A percentile compares a stretch with the other conserved stretches of the same genome.
Evolutionary conservation across 2,329 filamentous ascomycete genomes (phyloP).

Genomic region (Ophiostoma triangulosporum): DNA sequence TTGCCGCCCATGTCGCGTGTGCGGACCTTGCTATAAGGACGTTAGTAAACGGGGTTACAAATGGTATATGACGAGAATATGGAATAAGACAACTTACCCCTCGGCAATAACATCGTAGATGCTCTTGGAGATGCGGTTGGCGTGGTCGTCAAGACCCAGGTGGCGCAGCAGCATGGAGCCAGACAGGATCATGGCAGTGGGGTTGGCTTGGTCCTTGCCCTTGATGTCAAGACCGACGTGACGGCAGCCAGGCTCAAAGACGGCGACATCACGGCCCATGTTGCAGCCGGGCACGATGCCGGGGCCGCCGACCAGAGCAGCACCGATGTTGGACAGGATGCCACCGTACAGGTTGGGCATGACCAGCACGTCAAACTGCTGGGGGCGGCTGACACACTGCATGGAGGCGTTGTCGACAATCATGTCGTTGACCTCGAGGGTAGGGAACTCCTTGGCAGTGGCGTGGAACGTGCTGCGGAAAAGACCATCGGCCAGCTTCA

Average conservation of each 20-base stretch:
- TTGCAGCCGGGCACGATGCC: conserved; percentile 98
- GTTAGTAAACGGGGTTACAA: conserved; percentile 29
- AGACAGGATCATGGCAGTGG: conserved; percentile 86
- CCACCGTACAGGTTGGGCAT: conserved; percentile 99
- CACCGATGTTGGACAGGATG: conserved; percentile 97
- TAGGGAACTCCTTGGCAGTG: conserved; percentile 88
- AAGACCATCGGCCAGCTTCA: conserved; percentile 98
- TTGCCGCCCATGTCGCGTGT: conserved; percentile 94
- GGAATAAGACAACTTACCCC: conserved; percentile 48
- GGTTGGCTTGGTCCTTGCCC: conserved; percentile 99
- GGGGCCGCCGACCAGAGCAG: conserved; percentile 89
- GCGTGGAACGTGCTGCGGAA: conserved; percentile 97
- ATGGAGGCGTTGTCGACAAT: conserved; percentile 99
- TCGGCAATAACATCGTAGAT: conserved; percentile 69
- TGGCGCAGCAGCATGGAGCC: conserved; percentile 96
- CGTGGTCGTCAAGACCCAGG: conserved; percentile 92
- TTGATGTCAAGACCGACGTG: conserved; percentile 99
- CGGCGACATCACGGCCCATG: conserved; percentile 96
- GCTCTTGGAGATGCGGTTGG: conserved; percentile 92
- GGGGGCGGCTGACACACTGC: conserved; percentile 91
- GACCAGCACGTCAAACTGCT: conserved; percentile 99
- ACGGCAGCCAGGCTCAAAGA: conserved; percentile 97
- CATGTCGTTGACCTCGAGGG: conserved; percentile 95
- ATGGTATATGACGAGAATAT: not conserved
- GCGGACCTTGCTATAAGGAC: conserved; percentile 53